Conservation (phyloP, 169 alveolate species). For the Cryptosporidium bovis region DNA sequence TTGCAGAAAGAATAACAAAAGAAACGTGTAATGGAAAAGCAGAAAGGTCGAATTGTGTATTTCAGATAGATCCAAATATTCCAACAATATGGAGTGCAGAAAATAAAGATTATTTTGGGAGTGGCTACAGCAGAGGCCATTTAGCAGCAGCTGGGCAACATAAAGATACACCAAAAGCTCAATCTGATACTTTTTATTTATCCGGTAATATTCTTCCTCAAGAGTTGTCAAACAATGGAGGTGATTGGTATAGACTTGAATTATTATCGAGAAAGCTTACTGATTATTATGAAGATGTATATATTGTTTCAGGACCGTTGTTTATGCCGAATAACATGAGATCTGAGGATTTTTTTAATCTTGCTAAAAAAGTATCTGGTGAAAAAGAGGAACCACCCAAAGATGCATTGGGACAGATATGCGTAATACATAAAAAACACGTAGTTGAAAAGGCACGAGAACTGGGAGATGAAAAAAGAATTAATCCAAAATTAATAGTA, state of each 20-base stretch:
- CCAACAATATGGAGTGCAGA: slow-evolving; percentile 75
- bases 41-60: slow-evolving; percentile 28
- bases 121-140: slow-evolving; percentile 76
- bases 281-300: slow-evolving; percentile 67
- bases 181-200: slow-evolving; percentile 66
- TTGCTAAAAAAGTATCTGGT: slow-evolving; percentile 9
- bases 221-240: slow-evolving; percentile 71
- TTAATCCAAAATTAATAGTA: slow-evolving; percentile 35
- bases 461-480: slow-evolving; percentile 59
- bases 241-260: slow-evolving; percentile 76
- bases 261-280: slow-evolving; percentile 41
- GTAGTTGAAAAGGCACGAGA: slow-evolving; percentile 46
- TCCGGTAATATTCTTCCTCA: slow-evolving; percentile 76
- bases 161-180: slow-evolving; percentile 56
- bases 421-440: slow-evolving; percentile 47
- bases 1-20: slow-evolving; percentile 68
- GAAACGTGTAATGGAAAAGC: slow-evolving; percentile 60
- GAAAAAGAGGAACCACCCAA: slow-evolving; percentile 53
- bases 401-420: slow-evolving; percentile 59
- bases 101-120: slow-evolving; percentile 70
- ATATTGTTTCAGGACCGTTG: slow-evolving; percentile 76
- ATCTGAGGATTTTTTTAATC: slow-evolving; percentile 15
- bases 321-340: slow-evolving; percentile 65
- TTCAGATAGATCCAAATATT: slow-evolving; percentile 69
- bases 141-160: slow-evolving; percentile 75